Evolutionary conservation across 108 stramenopile species (phyloP).

Genomic region (Schizochytrium sp.): DNA sequence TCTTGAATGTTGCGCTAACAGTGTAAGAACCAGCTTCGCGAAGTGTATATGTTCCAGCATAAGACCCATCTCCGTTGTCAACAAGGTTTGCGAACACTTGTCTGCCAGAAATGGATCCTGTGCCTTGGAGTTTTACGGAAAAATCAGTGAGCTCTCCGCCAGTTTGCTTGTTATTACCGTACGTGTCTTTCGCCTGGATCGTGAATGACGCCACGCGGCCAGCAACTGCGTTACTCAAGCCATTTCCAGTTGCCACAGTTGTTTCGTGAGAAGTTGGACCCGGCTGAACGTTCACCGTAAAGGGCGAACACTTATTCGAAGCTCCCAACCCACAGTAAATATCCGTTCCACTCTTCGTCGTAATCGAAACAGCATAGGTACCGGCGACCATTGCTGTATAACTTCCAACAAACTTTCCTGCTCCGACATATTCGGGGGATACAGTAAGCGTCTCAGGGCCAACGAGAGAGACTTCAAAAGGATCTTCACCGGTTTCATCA

Average conservation of each 20-base stretch:
- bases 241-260: conserved; percentile 72
- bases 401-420: conserved; percentile 77
- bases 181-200: conserved; percentile 85
- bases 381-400: conserved; percentile 84
- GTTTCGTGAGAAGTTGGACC: conserved; percentile 76
- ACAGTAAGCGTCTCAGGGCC: conserved; percentile 71
- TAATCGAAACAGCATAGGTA: conserved; percentile 79
- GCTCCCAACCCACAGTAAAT: conserved; percentile 86
- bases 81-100: conserved; percentile 70
- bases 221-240: conserved; percentile 79
- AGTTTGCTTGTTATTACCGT: conserved; percentile 78
- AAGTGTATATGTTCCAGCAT: conserved; percentile 81
- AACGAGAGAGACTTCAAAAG: conserved; percentile 73
- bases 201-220: conserved; percentile 79
- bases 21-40: conserved; percentile 80
- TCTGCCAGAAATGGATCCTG: neutral
- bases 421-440: conserved; percentile 77
- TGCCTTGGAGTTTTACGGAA: conserved; percentile 58
- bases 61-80: conserved; percentile 82
- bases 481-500: conserved; percentile 70
- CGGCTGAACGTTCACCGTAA: conserved; percentile 78
- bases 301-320: conserved; percentile 83
- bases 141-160: conserved; percentile 81
- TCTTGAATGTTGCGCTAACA: conserved; percentile 75
- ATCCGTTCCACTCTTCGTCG: conserved; percentile 77